phyloP scores from a whole-genome alignment of 2,329 filamentous ascomycete species.

The Ciborinia camelliae region DNA sequence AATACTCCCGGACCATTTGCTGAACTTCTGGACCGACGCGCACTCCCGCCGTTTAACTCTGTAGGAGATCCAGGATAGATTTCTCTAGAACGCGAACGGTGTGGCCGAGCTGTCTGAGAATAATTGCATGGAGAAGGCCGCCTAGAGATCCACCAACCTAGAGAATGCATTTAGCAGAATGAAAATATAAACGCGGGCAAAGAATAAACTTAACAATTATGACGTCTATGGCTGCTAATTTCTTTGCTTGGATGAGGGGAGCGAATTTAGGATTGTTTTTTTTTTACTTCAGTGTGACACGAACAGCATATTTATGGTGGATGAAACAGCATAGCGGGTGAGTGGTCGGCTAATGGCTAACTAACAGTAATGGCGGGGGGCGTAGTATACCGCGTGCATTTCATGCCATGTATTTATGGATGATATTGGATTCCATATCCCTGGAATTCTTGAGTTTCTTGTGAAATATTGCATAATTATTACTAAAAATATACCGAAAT shows the following conservation, averaged over 20 bases:
- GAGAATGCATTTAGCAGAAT: background rate
- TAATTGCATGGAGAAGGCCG: background rate
- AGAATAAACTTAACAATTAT: background rate
- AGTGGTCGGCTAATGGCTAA: no score
- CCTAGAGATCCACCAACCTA: background rate
- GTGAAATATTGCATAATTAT: no score
- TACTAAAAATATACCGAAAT: no score
- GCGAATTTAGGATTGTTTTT: background rate
- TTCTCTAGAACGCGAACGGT: background rate
- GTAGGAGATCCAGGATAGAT: background rate
- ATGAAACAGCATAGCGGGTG: no score
- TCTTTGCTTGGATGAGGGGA: background rate
- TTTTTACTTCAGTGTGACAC: background rate
- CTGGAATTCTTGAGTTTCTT: no score
- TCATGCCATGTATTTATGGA: no score
- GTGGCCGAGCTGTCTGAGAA: background rate
- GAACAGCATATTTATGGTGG: background rate
- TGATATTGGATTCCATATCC: no score
- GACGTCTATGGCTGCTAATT: background rate
- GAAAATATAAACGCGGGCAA: background rate
- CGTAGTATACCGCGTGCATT: no score
- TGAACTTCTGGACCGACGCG: background rate
- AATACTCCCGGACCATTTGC: background rate
- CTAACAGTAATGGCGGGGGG: no score
- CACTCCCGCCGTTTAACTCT: background rate